Conservation (phyloP, 179 eudicot genomes). For the Camellia oleifera region DNA sequence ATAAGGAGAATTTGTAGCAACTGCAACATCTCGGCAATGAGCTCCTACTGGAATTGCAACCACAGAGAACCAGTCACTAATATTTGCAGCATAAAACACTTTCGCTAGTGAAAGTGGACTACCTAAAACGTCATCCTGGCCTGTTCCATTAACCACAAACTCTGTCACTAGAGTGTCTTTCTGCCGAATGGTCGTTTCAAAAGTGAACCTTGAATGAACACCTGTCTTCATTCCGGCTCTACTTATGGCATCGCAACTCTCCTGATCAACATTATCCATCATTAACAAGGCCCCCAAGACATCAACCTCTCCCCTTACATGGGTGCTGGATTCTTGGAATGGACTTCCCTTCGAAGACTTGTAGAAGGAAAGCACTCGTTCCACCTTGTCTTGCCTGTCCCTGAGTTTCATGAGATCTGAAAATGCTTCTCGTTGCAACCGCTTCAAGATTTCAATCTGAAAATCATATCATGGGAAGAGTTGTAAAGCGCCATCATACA, state of each 20-base stretch:
- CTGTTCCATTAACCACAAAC: conserved; percentile 45
- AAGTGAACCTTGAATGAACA: conserved; percentile 54
- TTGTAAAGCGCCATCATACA: conserved; percentile 50
- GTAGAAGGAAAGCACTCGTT: conserved; percentile 57
- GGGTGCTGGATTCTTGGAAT: conserved; percentile 71
- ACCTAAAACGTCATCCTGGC: conserved; percentile 34
- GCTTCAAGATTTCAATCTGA: conserved; percentile 96
- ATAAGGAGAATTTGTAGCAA: conserved; percentile 32
- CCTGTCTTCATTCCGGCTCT: conserved; percentile 70
- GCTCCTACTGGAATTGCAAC: conserved; percentile 81
- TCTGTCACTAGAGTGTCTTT: conserved; percentile 66
- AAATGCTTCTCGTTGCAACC: conserved; percentile 93
- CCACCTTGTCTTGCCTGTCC: conserved; percentile 93
- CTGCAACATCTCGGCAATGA: conserved; percentile 64
- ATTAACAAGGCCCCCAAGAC: conserved; percentile 54
- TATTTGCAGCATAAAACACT: conserved; percentile 66
- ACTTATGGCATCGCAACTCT: conserved; percentile 40
- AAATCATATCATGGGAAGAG: conserved; percentile 42
- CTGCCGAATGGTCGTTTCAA: conserved; percentile 63
- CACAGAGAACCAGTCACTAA: conserved; percentile 74
- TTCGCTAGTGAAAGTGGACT: conserved; percentile 69
- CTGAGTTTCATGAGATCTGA: conserved; percentile 92
- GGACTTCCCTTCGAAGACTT: conserved; percentile 64
- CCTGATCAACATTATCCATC: conserved; percentile 43
- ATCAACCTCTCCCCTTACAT: conserved; percentile 76